phyloP scores from a whole-genome alignment of 2,329 filamentous ascomycete species.

The Trichoderma sp. region DNA sequence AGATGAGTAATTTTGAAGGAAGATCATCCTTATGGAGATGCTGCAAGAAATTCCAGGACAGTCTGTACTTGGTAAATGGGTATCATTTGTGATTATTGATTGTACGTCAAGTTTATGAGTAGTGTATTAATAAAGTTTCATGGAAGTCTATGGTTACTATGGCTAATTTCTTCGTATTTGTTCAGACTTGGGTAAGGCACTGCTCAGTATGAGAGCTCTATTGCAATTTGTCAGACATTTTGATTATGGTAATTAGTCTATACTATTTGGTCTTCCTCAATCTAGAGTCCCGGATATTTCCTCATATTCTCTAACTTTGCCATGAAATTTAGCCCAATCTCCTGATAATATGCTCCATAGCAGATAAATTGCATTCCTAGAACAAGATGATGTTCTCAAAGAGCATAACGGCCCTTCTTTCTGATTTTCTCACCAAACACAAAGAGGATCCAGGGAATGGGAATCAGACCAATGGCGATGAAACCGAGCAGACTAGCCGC shows the following conservation, averaged over 20 bases:
- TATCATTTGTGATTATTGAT: background rate
- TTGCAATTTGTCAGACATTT: background rate
- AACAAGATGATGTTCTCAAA: background rate
- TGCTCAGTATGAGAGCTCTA: background rate
- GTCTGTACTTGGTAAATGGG: fast-evolving
- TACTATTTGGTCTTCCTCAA: background rate
- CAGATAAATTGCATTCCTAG: background rate
- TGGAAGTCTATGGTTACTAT: background rate
- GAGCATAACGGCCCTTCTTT: background rate
- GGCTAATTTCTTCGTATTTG: background rate
- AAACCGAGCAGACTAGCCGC: constrained; percentile 26
- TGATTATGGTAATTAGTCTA: background rate
- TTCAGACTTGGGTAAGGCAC: background rate
- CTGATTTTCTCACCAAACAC: constrained; percentile 14
- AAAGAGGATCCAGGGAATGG: constrained; percentile 25
- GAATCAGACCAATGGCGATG: constrained; percentile 21
- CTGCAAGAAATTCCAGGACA: background rate
- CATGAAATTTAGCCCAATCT: background rate
- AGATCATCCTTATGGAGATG: background rate
- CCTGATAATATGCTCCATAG: background rate
- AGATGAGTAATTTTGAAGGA: background rate
- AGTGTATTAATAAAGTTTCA: background rate
- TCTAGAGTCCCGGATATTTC: background rate
- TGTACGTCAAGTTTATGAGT: background rate
- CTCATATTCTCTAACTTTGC: background rate